Evolutionary conservation across 1,284 basidiomycete genomes (phyloP), one percentile per base, ranked within the genome.

Genomic region (Amylostereum areolatum): DNA sequence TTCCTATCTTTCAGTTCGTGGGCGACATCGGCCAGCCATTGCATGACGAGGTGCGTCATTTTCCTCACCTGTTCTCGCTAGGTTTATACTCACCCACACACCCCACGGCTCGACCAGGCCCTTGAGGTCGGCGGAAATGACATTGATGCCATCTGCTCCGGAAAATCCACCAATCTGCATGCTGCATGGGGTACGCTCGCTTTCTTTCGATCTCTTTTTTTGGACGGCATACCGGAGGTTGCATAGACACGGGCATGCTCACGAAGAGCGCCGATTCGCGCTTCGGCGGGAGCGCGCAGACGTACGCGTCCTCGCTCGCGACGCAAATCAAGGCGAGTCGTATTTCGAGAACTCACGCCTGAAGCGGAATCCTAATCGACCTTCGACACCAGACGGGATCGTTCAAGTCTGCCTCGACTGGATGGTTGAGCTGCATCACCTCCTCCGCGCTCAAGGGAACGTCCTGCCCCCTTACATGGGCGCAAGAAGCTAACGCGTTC

Each of bases 1-100:
- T 18, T 18, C 18, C 18, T 18, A 18, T 18, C 40, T 34, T 35
- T 8, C 55, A 78, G 73, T 77, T 78, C 57, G 57, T 78, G 42
- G 76, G 76, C 11, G 75, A 78, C 51, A 72, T 78, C 50, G 70
- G 73, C 8, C 75, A 78, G 54, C 74, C 75, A 5, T 63, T 78
- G 35, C 74, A 78, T 53, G 72, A 52, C 36, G 53, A 59, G 50
- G 52, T 57, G 18, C 18, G 18, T 18, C 18, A 18, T 18, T 18
- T 18, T 18, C 18, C 18, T 18, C 18, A 18, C 18, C 18, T 18
- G 18, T 18, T 18, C 18, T 18, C 18, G 18, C 18, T 18, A 18
- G 18, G 18, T 18, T 18, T 18, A 18, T 18, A 18, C 18, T 18
- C 18, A 18, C 18, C 18, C 18, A 18, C 18, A 18, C 18, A 18